Conservation (phyloP, 139 green algal genomes). For the Mesotaenium endlicherianum region DNA sequence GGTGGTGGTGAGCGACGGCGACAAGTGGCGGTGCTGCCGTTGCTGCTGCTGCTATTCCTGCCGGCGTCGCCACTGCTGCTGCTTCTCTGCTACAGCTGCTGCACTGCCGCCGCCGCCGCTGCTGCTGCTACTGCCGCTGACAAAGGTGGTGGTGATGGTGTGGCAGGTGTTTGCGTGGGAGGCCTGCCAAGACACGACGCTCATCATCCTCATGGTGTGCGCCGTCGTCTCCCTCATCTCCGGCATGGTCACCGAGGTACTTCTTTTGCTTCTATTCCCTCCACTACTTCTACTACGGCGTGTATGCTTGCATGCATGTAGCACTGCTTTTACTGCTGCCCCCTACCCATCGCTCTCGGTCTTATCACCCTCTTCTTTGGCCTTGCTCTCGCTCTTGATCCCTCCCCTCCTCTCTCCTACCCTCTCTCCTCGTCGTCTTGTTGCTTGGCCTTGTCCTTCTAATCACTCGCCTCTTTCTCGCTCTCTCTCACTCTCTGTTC, state of each 20-base stretch:
- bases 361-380: no score
- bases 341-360: no score
- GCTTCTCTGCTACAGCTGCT: not conserved
- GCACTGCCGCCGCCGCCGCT: not conserved
- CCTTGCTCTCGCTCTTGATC: not conserved
- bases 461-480: not conserved
- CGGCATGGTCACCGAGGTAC: not conserved
- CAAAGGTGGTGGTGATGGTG: not conserved
- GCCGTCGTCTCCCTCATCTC: slow-evolving; percentile 3
- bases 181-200: slow-evolving; percentile 7
- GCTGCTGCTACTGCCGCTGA: not conserved
- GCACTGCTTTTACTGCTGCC: no score
- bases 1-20: not conserved
- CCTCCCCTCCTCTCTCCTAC: not conserved
- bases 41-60: not conserved
- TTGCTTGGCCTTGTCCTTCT: not conserved
- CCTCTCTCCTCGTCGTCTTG: not conserved
- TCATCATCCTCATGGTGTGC: slow-evolving; percentile 44
- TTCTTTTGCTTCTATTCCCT: no score
- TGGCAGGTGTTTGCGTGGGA: slow-evolving; percentile 20
- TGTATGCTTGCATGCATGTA: no score
- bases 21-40: no score
- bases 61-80: not conserved
- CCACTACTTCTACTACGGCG: no score
- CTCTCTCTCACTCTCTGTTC: not conserved